phyloP scores from a whole-genome alignment of 768 basidiomycete genomes.

The Lentinula raphanica region DNA sequence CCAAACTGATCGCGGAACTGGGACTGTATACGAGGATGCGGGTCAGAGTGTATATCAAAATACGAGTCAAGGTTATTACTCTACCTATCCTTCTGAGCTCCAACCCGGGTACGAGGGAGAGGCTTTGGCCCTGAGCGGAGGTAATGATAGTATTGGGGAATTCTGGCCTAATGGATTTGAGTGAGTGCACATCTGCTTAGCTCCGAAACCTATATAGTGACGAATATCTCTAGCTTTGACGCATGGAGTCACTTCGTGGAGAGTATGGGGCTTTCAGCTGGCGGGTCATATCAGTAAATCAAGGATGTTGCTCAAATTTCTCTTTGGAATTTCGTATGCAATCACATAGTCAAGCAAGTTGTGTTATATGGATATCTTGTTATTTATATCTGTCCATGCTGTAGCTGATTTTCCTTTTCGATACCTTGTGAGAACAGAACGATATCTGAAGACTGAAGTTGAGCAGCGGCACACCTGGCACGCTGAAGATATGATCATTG shows the following conservation, averaged over 20 bases:
- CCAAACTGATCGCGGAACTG: not conserved
- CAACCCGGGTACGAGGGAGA: not conserved
- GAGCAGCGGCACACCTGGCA: too few species aligned
- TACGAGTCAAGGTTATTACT: not conserved
- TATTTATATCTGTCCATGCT: too few species aligned
- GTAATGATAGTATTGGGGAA: not conserved
- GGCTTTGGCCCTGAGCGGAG: not conserved
- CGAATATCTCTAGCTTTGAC: not conserved
- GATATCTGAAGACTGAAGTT: too few species aligned
- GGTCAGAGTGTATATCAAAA: not conserved
- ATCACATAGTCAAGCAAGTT: too few species aligned
- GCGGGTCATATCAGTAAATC: not conserved
- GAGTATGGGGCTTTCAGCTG: conserved; percentile 1
- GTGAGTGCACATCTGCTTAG: not conserved
- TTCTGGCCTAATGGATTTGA: not conserved
- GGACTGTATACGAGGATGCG: not conserved
- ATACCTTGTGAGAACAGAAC: too few species aligned
- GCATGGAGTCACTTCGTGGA: not conserved
- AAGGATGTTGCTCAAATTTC: not conserved
- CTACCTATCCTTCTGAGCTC: not conserved
- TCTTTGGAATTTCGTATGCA: too few species aligned
- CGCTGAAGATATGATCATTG: too few species aligned
- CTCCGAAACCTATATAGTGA: too few species aligned
- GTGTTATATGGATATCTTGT: too few species aligned
- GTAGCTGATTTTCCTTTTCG: too few species aligned